These are phyloP conservation scores for Ceratobasidium papillatum DNA, from an alignment of 1,284 basidiomycete species.

Conservation along the genomic window DNA sequence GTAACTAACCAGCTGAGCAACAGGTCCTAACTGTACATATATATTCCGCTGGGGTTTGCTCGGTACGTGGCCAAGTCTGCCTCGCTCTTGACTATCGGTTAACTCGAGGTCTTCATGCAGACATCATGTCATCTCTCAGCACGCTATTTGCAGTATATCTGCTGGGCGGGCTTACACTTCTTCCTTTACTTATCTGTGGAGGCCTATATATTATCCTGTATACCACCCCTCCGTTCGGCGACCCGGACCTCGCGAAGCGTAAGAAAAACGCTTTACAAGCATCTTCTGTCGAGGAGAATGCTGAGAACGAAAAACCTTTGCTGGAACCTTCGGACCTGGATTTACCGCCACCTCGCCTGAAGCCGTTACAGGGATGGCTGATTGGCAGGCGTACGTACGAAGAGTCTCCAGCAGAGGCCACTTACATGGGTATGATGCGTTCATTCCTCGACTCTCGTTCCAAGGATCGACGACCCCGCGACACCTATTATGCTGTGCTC, in stretches of 20 bases:
- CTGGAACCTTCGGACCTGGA: conserved; percentile 11
- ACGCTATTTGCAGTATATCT: conserved; percentile 81
- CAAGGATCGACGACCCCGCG: conserved; percentile 83
- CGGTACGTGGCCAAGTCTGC: not conserved
- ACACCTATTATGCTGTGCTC: conserved; percentile 87
- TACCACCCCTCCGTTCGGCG: conserved; percentile 78
- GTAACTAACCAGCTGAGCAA: not conserved
- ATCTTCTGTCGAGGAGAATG: not conserved
- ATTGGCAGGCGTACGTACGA: conserved; percentile 84
- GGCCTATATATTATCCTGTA: conserved; percentile 68
- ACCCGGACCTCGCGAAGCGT: conserved; percentile 60
- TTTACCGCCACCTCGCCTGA: conserved; percentile 44
- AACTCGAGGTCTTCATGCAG: not conserved
- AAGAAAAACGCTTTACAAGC: conserved; percentile 49
- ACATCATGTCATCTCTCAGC: conserved; percentile 39
- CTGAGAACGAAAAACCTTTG: conserved; percentile 24
- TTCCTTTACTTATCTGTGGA: conserved; percentile 66
- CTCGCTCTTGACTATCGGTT: not conserved
- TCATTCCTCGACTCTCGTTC: conserved; percentile 78
- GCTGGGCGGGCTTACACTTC: conserved; percentile 85
- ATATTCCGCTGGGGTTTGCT: conserved; percentile 21
- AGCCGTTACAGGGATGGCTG: conserved; percentile 82
- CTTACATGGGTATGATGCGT: conserved; percentile 72
- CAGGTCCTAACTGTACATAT: conserved; percentile 28
- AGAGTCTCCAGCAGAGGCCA: conserved; percentile 65